phyloP scores from a whole-genome alignment of 495 filamentous ascomycete genomes.

The Cercophora samala region DNA sequence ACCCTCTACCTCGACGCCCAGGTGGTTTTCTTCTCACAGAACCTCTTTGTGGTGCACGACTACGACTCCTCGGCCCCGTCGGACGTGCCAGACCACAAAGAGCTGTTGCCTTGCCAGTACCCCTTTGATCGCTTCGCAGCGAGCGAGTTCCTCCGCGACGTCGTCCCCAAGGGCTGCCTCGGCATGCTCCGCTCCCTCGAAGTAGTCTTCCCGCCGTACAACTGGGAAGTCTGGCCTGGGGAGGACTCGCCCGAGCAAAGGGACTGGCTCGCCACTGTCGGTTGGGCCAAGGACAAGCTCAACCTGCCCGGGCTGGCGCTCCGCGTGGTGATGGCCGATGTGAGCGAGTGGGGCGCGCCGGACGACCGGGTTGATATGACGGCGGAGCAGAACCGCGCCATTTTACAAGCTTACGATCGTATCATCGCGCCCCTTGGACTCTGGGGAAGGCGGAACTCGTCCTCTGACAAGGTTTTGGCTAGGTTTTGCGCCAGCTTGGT shows the following conservation, averaged over 20 bases:
- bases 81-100: background rate
- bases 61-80: background rate
- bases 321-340: conserved; percentile 5
- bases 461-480: background rate
- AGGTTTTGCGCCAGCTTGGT: background rate
- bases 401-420: background rate
- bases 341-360: background rate
- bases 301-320: conserved; percentile 12
- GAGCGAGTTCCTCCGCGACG: conserved; percentile 9
- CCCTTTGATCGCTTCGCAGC: conserved; percentile 3
- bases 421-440: background rate
- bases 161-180: conserved; percentile 8
- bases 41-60: conserved; percentile 13
- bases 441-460: background rate
- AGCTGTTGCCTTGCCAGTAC: background rate
- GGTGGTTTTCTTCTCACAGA: conserved; percentile 6
- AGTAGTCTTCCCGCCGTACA: conserved; percentile 2
- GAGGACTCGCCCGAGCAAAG: background rate
- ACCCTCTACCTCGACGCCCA: conserved; percentile 5
- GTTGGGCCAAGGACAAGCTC: conserved; percentile 4
- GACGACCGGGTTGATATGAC: background rate
- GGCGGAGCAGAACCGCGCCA: background rate
- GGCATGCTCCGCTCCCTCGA: conserved; percentile 9
- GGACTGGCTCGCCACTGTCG: background rate
- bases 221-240: background rate